Percentiles rank a stretch among this genome's conserved stretches.
Conservation (phyloP, 768 basidiomycete species). For the Tulasnella sp. region DNA sequence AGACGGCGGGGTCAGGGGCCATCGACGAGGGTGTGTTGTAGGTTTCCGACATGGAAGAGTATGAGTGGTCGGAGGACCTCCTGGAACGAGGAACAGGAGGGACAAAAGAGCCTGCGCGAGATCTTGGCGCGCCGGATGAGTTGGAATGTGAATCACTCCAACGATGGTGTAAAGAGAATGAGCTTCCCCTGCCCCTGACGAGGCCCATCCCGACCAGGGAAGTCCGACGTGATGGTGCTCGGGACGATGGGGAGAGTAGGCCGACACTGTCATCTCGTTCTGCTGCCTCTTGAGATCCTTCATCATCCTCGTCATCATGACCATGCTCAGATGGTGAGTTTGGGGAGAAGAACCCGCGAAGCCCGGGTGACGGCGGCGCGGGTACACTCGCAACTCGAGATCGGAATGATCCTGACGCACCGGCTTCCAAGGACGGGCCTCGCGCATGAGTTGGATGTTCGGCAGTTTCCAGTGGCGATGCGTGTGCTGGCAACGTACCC, state of each 20-base stretch:
- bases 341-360: conserved; percentile 4
- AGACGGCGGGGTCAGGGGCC: background rate
- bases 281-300: conserved; percentile 15
- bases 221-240: conserved; percentile 1
- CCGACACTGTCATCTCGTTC: conserved; percentile 19
- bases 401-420: background rate
- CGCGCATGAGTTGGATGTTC: background rate
- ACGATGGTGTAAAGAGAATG: conserved; percentile 2
- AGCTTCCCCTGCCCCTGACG: background rate
- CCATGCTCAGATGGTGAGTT: background rate
- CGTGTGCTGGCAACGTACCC: conserved; percentile 1
- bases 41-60: background rate
- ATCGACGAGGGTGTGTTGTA: background rate
- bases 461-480: background rate
- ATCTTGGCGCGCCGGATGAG: background rate
- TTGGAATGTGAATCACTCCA: background rate
- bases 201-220: background rate
- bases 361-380: conserved; percentile 8
- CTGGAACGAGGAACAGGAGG: conserved; percentile 2
- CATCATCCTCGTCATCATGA: conserved; percentile 10
- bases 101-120: background rate
- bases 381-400: background rate
- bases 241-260: conserved; percentile 9
- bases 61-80: background rate
- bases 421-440: background rate